Conservation (phyloP, 169 alveolate genomes). For the Cardiosporidium cionae region DNA sequence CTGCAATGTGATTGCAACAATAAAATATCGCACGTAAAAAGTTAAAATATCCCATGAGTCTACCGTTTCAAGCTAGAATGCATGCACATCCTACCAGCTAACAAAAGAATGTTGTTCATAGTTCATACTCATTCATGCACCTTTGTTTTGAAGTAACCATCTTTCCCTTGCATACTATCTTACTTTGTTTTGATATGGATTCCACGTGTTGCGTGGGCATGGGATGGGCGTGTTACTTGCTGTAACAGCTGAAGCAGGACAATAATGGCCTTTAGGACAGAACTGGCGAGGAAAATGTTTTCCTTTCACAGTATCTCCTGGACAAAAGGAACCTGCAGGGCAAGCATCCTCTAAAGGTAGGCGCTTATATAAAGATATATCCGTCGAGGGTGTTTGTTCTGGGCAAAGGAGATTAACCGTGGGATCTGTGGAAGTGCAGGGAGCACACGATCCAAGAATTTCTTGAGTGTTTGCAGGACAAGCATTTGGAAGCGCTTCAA, state of each 20-base stretch:
- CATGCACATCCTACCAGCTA: too few species aligned
- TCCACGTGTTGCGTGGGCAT: neutral
- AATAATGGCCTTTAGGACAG: neutral
- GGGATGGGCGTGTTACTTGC: neutral
- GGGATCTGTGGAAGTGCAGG: neutral
- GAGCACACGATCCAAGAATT: neutral
- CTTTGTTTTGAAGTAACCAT: too few species aligned
- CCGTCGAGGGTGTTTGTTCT: neutral
- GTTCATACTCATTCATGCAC: too few species aligned
- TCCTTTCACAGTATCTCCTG: neutral
- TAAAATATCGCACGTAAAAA: too few species aligned
- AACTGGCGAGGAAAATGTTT: neutral
- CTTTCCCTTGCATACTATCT: too few species aligned
- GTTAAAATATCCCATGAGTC: too few species aligned
- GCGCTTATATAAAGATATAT: neutral
- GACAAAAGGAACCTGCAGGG: neutral
- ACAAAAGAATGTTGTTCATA: too few species aligned
- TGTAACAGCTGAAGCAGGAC: too few species aligned
- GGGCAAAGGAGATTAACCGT: too few species aligned
- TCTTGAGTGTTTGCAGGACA: neutral
- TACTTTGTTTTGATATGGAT: neutral
- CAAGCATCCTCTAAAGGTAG: neutral
- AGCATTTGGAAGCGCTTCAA: neutral
- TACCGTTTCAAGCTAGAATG: too few species aligned
- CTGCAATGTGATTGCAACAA: too few species aligned